These are phyloP conservation scores for Rhodofomes roseus DNA, from an alignment of 1,284 basidiomycete species.

Conservation along the genomic window DNA sequence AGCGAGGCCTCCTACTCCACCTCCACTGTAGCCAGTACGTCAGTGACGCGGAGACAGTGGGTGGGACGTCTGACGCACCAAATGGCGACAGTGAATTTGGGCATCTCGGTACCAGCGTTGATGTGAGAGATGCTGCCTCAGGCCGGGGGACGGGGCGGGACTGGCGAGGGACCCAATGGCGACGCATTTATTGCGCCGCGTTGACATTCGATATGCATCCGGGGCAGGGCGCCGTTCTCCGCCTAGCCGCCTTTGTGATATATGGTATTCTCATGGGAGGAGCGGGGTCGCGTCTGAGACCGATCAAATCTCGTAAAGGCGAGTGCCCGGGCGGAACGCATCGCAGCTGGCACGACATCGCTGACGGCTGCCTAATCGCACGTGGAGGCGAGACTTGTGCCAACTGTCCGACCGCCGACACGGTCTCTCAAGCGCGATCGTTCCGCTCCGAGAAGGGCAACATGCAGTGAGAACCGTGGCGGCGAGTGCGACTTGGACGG, in stretches of 20 bases:
- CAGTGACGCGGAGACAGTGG: not conserved
- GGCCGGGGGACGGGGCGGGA: not conserved
- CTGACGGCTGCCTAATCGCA: not conserved
- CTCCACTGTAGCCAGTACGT: conserved; percentile 25
- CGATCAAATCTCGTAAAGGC: not conserved
- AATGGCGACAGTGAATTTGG: conserved; percentile 7
- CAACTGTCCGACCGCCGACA: not conserved
- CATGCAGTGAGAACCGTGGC: not conserved
- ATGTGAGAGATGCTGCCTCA: not conserved
- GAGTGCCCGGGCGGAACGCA: not conserved
- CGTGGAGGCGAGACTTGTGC: not conserved
- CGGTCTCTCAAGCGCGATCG: not conserved
- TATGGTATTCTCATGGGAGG: not conserved
- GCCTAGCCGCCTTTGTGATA: not conserved
- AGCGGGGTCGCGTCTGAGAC: not conserved
- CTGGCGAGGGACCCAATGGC: not conserved
- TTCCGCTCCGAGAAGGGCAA: not conserved
- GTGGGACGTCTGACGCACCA: not conserved
- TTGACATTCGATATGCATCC: not conserved
- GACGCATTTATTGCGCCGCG: not conserved
- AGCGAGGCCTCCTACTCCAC: conserved; percentile 37
- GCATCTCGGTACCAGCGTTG: not conserved
- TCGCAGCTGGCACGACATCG: not conserved
- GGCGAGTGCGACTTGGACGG: not conserved
- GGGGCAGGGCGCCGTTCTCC: not conserved